These are phyloP conservation scores for Cadophora sp. DNA, from an alignment of 2,329 filamentous ascomycete genomes.

Conservation along the genomic window DNA sequence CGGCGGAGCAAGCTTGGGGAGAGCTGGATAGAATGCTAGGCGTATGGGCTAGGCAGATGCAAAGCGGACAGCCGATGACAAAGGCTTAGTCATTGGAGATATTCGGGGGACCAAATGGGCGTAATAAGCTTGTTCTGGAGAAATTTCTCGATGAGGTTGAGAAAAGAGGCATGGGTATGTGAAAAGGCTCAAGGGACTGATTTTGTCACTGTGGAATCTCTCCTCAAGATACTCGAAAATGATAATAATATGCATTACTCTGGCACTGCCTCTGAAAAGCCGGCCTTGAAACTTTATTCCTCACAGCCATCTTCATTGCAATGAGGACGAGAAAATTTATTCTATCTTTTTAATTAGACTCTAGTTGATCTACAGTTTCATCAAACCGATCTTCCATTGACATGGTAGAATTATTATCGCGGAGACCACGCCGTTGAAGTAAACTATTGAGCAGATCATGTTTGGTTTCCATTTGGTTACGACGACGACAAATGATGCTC, in stretches of 20 bases:
- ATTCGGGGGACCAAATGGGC: neutral
- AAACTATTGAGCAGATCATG: neutral
- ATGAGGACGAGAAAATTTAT: neutral
- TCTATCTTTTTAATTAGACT: too few species aligned
- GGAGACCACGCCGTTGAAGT: neutral
- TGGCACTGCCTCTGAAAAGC: neutral
- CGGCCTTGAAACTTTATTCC: neutral
- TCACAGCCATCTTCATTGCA: neutral
- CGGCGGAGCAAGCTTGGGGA: neutral
- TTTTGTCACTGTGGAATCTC: neutral
- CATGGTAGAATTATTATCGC: neutral
- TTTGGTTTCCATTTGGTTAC: neutral
- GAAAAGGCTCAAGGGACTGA: neutral
- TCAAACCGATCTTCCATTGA: too few species aligned
- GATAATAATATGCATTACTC: neutral
- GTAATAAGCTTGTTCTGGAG: neutral
- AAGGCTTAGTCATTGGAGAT: constrained; percentile 6
- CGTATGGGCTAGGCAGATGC: neutral
- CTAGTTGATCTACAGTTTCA: too few species aligned
- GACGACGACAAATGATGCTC: too few species aligned
- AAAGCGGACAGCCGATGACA: neutral
- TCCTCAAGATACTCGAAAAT: neutral
- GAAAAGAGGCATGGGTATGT: neutral
- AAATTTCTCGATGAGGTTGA: neutral
- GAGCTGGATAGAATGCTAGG: neutral